Evolutionary conservation across 768 basidiomycete genomes (phyloP).

Genomic region (Boletus reticuloceps): DNA sequence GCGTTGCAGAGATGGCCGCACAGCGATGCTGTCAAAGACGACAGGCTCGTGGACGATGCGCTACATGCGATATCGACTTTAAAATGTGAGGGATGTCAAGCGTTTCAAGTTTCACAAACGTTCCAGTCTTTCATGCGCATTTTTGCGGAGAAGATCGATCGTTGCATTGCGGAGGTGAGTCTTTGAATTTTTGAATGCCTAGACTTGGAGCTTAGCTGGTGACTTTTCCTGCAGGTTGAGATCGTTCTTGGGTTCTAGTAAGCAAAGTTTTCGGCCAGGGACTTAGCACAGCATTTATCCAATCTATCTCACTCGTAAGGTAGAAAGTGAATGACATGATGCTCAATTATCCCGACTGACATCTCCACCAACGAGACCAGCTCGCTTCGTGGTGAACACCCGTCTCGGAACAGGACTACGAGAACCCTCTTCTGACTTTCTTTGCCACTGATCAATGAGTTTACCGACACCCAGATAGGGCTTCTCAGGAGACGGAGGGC

Average conservation of each 20-base stretch:
- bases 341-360: slow-evolving; percentile 20
- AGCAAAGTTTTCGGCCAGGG: neutral
- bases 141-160: slow-evolving; percentile 9
- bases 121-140: slow-evolving; percentile 10
- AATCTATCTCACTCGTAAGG: slow-evolving; percentile 9
- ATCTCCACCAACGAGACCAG: slow-evolving; percentile 29
- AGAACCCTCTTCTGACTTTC: slow-evolving; percentile 60
- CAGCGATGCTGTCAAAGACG: neutral
- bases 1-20: slow-evolving; percentile 2
- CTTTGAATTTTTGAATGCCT: neutral
- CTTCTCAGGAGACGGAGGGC: slow-evolving; percentile 68
- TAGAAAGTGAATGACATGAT: neutral
- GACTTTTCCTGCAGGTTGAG: slow-evolving; percentile 7
- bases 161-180: slow-evolving; percentile 6
- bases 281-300: neutral
- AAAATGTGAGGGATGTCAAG: neutral
- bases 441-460: slow-evolving; percentile 87
- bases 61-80: slow-evolving; percentile 1
- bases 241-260: slow-evolving; percentile 8
- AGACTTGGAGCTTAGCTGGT: neutral
- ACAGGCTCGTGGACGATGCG: neutral
- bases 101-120: neutral
- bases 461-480: slow-evolving; percentile 82
- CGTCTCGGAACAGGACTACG: slow-evolving; percentile 36
- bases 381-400: slow-evolving; percentile 41